Evolutionary conservation across 139 green algal genomes (phyloP), one percentile per base, ranked within the genome.

Genomic region (Trebouxia sp.): DNA sequence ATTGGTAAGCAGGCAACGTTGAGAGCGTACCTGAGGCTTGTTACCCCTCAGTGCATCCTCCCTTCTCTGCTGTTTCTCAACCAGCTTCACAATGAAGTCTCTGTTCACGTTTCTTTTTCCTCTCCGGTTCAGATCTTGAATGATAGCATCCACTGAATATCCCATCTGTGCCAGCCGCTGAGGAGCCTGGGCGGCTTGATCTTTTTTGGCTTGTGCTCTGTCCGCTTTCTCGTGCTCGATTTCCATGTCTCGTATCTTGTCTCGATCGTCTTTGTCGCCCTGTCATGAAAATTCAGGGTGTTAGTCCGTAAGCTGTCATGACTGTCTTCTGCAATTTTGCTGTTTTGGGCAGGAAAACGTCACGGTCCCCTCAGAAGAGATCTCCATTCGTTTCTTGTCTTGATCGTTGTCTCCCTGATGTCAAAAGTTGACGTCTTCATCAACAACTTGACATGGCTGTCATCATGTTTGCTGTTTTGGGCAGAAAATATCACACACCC

Each of bases 221-320:
- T 90, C 80, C 20, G 53, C 37, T 17, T 66, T 72, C 70, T 79
- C 55, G 39, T 80, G 42, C 79, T 35, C 26, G 26, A 82, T 55
- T 24, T 88, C 86, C 66, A 81, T 83, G 51, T 81, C 41, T 28
- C 84, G 77, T 17, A 94, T 86, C 78, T 92, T 92, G 1, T 69
- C 37, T 7, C 90, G 79, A 79, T 94, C 90, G 35, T 86, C 85
- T 15, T 78, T 78, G 66, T 93, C 90, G 42, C 89, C 90, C 81
- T 88, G 82, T 45, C 41, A 39, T 2, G n/a, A n/a, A n/a, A n/a
- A n/a, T n/a, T n/a, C n/a, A n/a, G n/a, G n/a, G n/a, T n/a, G n/a
- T n/a, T n/a, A n/a, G n/a, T n/a, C n/a, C n/a, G n/a, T n/a, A n/a
- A n/a, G n/a, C n/a, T n/a, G n/a, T n/a, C n/a, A n/a, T n/a, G n/a